phyloP scores from a whole-genome alignment of 495 filamentous ascomycete genomes.

The Barbatosphaeria neglecta region DNA sequence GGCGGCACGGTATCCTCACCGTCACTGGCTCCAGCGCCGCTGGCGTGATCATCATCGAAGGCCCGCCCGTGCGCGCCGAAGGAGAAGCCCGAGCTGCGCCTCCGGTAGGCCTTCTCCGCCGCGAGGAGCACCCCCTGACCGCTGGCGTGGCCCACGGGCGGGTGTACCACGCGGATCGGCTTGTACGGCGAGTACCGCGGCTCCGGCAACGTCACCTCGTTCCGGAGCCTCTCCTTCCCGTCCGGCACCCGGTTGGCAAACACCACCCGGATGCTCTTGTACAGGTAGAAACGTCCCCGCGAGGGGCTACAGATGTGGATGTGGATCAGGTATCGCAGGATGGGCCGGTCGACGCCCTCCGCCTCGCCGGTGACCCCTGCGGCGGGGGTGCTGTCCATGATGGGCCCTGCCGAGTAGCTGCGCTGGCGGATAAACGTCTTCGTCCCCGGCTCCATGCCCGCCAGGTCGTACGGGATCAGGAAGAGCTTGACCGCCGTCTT shows the following conservation, averaged over 20 bases:
- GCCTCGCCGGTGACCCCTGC: slow-evolving; percentile 9
- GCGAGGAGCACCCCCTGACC: slow-evolving; percentile 29
- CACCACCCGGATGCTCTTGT: slow-evolving; percentile 86
- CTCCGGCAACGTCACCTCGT: slow-evolving; percentile 82
- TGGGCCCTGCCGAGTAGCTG: slow-evolving; percentile 80
- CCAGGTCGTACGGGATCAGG: slow-evolving; percentile 85
- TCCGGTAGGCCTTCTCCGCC: slow-evolving; percentile 44
- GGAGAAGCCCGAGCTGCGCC: slow-evolving; percentile 44
- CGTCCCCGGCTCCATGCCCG: slow-evolving; percentile 88
- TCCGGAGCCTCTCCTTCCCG: slow-evolving; percentile 84
- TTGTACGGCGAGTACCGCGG: slow-evolving; percentile 82
- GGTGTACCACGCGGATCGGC: slow-evolving; percentile 40
- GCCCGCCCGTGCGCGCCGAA: slow-evolving; percentile 19
- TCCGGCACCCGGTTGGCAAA: slow-evolving; percentile 97
- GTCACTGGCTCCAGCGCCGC: slow-evolving; percentile 7
- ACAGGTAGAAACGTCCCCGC: slow-evolving; percentile 75
- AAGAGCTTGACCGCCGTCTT: slow-evolving; percentile 95
- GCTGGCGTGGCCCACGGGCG: slow-evolving; percentile 12
- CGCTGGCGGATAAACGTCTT: slow-evolving; percentile 97
- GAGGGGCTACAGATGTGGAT: slow-evolving; percentile 85
- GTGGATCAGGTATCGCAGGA: slow-evolving; percentile 84
- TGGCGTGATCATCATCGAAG: slow-evolving; percentile 15
- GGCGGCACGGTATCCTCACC: slow-evolving; percentile 27
- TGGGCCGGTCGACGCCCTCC: slow-evolving; percentile 52
- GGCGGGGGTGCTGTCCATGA: slow-evolving; percentile 54